Base-by-base conservation (phyloP, 208 protist species). In the Sergeia podlipaevii region DNA sequence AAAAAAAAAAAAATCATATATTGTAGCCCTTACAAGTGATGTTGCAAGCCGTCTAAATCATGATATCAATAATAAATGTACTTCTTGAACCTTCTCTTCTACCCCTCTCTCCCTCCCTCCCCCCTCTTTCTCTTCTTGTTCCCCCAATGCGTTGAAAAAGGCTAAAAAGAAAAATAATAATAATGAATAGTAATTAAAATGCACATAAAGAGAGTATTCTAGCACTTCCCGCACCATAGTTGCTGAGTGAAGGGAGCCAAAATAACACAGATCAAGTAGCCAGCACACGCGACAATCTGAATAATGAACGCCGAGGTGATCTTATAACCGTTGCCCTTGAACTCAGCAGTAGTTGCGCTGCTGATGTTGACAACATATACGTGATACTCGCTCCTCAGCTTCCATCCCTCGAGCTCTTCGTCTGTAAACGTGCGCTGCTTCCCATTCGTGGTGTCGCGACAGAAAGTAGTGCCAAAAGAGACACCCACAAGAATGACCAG, bases 301-400 rank as follows among this genome's bases (percentile, higher is more conserved):
- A 84, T 44, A 33, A 74, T 58, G 46, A 74, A 79, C 39, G 46
- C 61, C 0, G 29, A 27, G 41, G 49, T 60, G 43, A 84, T 32
- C 45, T 65, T 74, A 63, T 77, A 80, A 34, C 71, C 66, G 1
- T 51, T 42, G 7, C 65, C 53, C 65, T 84, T 79, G 65, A 84
- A 79, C 17, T 57, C 29, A 29, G 75, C 41, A 15, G 67, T 17
- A 21, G 58, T 71, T 23, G 55, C 26, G 60, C 72, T 75, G 51
- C 28, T 41, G n/a, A n/a, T n/a, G n/a, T n/a, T n/a, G n/a, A n/a
- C n/a, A n/a, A n/a, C n/a, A n/a, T n/a, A n/a, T n/a, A n/a, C n/a
- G n/a, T n/a, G n/a, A n/a, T n/a, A n/a, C n/a, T n/a, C n/a, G n/a
- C n/a, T n/a, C n/a, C n/a, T n/a, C n/a, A n/a, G n/a, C n/a, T n/a